Base-by-base conservation (phyloP, 495 filamentous ascomycete species). In the Friedmanniomyces simplex region DNA sequence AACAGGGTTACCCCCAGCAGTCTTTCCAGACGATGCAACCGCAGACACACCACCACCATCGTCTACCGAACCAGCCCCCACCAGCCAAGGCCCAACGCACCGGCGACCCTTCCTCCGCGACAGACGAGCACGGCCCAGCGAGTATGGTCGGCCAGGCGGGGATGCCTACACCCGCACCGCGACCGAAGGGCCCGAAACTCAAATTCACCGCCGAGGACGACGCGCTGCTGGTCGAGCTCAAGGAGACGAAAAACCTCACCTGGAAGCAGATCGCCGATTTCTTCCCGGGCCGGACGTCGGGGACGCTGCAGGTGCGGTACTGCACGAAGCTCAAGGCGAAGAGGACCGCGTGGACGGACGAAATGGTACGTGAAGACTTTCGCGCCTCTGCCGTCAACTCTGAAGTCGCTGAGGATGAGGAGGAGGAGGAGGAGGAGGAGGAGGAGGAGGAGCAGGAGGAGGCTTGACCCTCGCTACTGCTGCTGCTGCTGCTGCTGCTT, bases 241-340 rank as follows among this genome's bases (percentile, higher is more conserved):
- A 96, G 69, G 90, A 96, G 71, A 88, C 90, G 59, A 91, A 90
- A 68, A 86, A 85, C 62, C 77, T 96, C 63, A 89, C 90, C 10
- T 96, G 90, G 90, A 94, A 93, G 67, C 89, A 96, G 76, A 95
- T 96, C 62, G 86, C 87, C 54, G 89, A 94, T 65, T 95, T 91
- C 72, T 95, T 96, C 63, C 90, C 90, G 8, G 90, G 89, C 12
- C 76, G 90, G 49, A 88, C 87, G 42, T 89, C 85, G 30, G 89
- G 88, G 39, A 95, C 90, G 34, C 73, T 96, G 54, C 90, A 96
- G 67, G 90, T 96, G 59, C 83, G 89, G 13, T 96, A 96, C 69
- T 96, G 90, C 66, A 95, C 89, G 26, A 95, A 93, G 70, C 73
- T 95, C 58, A 95, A 93, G 71, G 87, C 87, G 10, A 94, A 94